Conservation (phyloP, 108 stramenopile genomes). For the Schizochytrium sp. region DNA sequence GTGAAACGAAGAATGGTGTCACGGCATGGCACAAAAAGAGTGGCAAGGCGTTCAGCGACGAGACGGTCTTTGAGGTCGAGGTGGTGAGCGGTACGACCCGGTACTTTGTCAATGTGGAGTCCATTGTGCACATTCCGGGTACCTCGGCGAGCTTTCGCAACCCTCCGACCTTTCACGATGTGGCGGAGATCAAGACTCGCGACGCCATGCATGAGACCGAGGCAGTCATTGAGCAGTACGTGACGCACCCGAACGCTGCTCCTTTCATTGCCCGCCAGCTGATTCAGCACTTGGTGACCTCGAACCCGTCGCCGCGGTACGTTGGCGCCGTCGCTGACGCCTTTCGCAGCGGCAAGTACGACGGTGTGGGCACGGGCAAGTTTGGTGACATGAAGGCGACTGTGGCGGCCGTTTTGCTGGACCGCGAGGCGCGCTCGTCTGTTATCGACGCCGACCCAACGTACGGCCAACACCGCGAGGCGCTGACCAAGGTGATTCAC, state of each 20-base stretch:
- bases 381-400: slow-evolving; percentile 60
- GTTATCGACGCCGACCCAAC: slow-evolving; percentile 51
- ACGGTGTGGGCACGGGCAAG: slow-evolving; percentile 38
- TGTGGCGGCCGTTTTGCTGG: slow-evolving; percentile 50
- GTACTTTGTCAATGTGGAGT: slow-evolving; percentile 8
- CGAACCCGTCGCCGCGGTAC: slow-evolving; percentile 61
- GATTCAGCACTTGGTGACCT: slow-evolving; percentile 56
- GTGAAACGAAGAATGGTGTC: too few species aligned
- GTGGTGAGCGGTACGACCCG: slow-evolving; percentile 18
- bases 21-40: too few species aligned
- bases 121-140: background rate
- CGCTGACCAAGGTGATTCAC: slow-evolving; percentile 47
- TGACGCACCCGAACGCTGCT: slow-evolving; percentile 49
- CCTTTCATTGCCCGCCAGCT: slow-evolving; percentile 55
- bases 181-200: slow-evolving; percentile 25
- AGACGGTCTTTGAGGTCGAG: slow-evolving; percentile 32
- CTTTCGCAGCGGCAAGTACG: slow-evolving; percentile 26
- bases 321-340: slow-evolving; percentile 42
- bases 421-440: slow-evolving; percentile 44
- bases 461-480: slow-evolving; percentile 39
- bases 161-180: slow-evolving; percentile 7
- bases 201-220: slow-evolving; percentile 52
- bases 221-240: slow-evolving; percentile 57
- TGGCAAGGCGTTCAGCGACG: background rate
- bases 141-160: background rate